These are phyloP conservation scores for Apiospora saccharicola DNA, from an alignment of 2,329 filamentous ascomycete genomes.

Conservation along the genomic window DNA sequence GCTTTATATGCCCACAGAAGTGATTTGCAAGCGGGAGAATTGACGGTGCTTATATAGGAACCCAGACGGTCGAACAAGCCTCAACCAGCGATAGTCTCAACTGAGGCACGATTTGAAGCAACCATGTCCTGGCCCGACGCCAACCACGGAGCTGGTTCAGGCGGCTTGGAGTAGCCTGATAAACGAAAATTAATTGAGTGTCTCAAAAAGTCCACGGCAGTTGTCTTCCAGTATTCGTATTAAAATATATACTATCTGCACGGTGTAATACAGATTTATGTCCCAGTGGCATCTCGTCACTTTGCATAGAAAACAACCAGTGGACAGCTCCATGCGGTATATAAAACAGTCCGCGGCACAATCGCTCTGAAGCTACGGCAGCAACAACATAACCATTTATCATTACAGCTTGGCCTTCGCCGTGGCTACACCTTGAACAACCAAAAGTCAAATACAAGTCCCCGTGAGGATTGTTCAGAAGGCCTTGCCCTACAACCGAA, in stretches of 20 bases:
- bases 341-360: not conserved
- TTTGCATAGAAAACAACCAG: not conserved
- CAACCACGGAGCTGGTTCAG: not conserved
- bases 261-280: not conserved
- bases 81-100: not conserved
- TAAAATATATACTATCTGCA: conserved; percentile 14
- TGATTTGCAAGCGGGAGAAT: not conserved
- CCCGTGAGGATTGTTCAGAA: conserved; percentile 2
- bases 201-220: not conserved
- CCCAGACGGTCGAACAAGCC: not conserved
- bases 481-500: conserved; percentile 7
- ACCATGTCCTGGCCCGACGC: not conserved
- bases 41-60: not conserved
- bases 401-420: conserved; percentile 1
- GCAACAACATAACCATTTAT: not conserved
- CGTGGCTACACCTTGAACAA: not conserved
- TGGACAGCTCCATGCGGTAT: not conserved
- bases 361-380: not conserved
- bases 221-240: not conserved
- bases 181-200: not conserved
- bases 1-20: not conserved
- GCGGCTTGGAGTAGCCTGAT: not conserved
- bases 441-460: not conserved
- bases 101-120: not conserved
- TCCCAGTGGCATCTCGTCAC: conserved; percentile 2